Evolutionary conservation across 148 eudicot genomes (phyloP).

Genomic region (Persicaria tinctoria): DNA sequence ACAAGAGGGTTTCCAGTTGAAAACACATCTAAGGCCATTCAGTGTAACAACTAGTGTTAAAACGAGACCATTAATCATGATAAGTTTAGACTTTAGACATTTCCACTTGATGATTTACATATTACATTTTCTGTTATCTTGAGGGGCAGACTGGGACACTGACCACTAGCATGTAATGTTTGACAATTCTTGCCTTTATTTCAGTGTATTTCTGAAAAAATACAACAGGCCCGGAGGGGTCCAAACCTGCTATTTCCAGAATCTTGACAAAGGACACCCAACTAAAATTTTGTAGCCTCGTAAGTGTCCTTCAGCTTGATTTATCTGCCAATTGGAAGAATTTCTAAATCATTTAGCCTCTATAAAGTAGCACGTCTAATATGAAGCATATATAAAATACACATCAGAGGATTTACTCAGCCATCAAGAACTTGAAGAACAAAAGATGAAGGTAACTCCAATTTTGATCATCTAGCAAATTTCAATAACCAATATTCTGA

Average conservation of each 20-base stretch:
- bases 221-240: slow-evolving; percentile 26
- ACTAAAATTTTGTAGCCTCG: slow-evolving; percentile 40
- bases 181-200: background rate
- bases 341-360: slow-evolving; percentile 12
- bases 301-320: slow-evolving; percentile 31
- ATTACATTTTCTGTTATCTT: background rate
- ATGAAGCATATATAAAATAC: slow-evolving; percentile 15
- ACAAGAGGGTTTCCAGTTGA: background rate
- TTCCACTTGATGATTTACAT: background rate
- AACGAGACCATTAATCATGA: background rate
- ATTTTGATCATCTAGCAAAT: background rate
- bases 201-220: background rate
- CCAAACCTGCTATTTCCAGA: slow-evolving; percentile 25
- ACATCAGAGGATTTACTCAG: slow-evolving; percentile 23
- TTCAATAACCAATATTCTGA: background rate
- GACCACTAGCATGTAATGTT: background rate
- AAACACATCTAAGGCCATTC: background rate
- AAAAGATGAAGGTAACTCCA: slow-evolving; percentile 60
- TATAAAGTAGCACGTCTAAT: slow-evolving; percentile 4
- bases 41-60: background rate
- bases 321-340: slow-evolving; percentile 17
- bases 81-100: background rate
- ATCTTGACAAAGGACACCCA: slow-evolving; percentile 19
- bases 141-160: background rate
- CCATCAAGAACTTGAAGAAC: slow-evolving; percentile 20